These are phyloP conservation scores for Botrytis byssoidea DNA, from an alignment of 2,329 filamentous ascomycete species.

Conservation along the genomic window DNA sequence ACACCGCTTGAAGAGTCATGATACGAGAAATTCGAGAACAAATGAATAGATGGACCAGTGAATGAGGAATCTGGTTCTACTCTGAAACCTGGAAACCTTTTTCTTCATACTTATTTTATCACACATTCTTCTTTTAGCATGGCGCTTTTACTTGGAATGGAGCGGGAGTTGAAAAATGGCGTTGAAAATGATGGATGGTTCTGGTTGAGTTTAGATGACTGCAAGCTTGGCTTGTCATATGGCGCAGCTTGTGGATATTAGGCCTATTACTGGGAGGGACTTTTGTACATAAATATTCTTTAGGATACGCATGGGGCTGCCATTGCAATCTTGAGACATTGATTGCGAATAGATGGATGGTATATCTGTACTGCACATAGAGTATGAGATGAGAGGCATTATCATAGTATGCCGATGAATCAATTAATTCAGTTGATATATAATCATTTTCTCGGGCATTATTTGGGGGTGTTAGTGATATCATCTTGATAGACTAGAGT, in stretches of 20 bases:
- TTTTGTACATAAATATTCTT: not conserved
- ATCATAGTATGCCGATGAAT: not conserved
- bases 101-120: not conserved
- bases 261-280: not conserved
- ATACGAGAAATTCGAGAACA: not conserved
- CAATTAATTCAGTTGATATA: not conserved
- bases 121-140: constrained; percentile 17
- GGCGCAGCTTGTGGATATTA: not conserved
- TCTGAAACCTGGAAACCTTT: not conserved
- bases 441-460: not conserved
- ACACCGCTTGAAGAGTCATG: constrained; percentile 46
- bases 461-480: not conserved
- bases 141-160: constrained; percentile 11
- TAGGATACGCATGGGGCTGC: not conserved
- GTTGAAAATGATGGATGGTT: not conserved
- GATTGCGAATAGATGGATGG: not conserved
- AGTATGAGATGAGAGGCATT: not conserved
- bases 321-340: not conserved
- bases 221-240: not conserved
- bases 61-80: not conserved
- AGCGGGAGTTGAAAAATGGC: not conserved
- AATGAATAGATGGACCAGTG: not conserved
- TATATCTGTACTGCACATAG: not conserved
- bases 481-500: not conserved
- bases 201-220: not conserved